Percentiles rank a stretch among this genome's conserved stretches.
phyloP scores from a whole-genome alignment of 2,329 filamentous ascomycete genomes.

The Akanthomyces uredinophilus region DNA sequence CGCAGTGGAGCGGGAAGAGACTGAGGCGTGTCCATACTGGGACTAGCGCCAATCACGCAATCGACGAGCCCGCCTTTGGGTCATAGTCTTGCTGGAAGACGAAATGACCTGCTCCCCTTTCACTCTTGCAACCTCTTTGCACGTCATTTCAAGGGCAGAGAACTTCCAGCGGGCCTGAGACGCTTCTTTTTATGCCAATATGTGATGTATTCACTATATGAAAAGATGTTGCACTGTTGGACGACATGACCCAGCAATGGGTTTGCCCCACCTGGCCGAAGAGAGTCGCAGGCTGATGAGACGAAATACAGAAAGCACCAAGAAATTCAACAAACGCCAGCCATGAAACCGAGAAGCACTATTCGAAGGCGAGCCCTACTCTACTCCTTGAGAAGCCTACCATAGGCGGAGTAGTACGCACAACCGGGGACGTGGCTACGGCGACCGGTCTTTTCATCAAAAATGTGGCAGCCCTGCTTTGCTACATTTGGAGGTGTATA shows the following conservation, averaged over 20 bases:
- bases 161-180: slow-evolving; percentile 12
- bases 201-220: slow-evolving; percentile 17
- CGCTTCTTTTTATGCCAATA: slow-evolving; percentile 21
- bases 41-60: slow-evolving; percentile 30
- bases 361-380: not conserved
- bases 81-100: slow-evolving; percentile 18
- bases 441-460: slow-evolving; percentile 70
- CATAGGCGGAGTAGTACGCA: slow-evolving; percentile 65
- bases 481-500: slow-evolving; percentile 89
- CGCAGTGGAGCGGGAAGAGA: not conserved
- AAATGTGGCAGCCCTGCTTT: slow-evolving; percentile 74
- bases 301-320: slow-evolving; percentile 11
- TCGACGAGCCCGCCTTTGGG: slow-evolving; percentile 23
- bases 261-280: slow-evolving; percentile 8
- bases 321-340: slow-evolving; percentile 14
- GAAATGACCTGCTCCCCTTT: slow-evolving; percentile 17
- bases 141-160: slow-evolving; percentile 10
- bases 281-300: slow-evolving; percentile 11
- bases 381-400: slow-evolving; percentile 40
- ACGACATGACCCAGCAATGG: slow-evolving; percentile 2
- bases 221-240: slow-evolving; percentile 1
- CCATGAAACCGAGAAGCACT: slow-evolving; percentile 9
- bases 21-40: slow-evolving; percentile 1
- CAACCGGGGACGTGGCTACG: slow-evolving; percentile 65
- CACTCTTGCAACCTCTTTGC: slow-evolving; percentile 19